Evolutionary conservation across 345 rosid species (phyloP).

Genomic region (Sonneratia alba): DNA sequence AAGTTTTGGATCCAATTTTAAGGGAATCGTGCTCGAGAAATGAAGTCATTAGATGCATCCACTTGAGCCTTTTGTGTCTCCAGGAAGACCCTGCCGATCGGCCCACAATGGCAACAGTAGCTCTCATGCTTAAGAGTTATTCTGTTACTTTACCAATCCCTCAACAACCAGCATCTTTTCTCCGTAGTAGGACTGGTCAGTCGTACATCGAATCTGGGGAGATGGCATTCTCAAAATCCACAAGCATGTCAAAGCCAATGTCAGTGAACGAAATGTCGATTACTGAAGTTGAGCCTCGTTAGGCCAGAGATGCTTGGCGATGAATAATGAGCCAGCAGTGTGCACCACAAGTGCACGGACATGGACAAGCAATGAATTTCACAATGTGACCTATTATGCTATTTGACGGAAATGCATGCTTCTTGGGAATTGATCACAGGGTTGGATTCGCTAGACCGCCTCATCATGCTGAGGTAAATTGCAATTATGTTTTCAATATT

Average conservation of each 20-base stretch:
- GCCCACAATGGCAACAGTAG: not conserved
- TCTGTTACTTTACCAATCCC: not conserved
- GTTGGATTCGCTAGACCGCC: too few species aligned
- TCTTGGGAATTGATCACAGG: too few species aligned
- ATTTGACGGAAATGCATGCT: too few species aligned
- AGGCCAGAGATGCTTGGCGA: not conserved
- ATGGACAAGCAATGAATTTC: too few species aligned
- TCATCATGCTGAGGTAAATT: too few species aligned
- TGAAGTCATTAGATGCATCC: slow-evolving; percentile 23
- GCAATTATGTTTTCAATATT: too few species aligned
- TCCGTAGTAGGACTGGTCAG: not conserved
- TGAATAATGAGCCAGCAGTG: not conserved
- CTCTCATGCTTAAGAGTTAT: not conserved
- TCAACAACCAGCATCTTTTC: slow-evolving; percentile 1
- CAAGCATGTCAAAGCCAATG: not conserved
- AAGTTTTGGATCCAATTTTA: slow-evolving; percentile 15
- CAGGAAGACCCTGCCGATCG: slow-evolving; percentile 19
- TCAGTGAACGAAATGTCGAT: not conserved
- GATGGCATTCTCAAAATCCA: not conserved
- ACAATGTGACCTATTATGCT: too few species aligned
- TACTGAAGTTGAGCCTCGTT: not conserved
- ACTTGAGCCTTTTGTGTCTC: slow-evolving; percentile 23
- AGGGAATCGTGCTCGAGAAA: slow-evolving; percentile 11
- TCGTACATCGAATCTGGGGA: too few species aligned
- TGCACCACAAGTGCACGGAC: too few species aligned